These are phyloP conservation scores for Acanthamoeba divionensis DNA, from an alignment of 208 protist species.

Conservation along the genomic window DNA sequence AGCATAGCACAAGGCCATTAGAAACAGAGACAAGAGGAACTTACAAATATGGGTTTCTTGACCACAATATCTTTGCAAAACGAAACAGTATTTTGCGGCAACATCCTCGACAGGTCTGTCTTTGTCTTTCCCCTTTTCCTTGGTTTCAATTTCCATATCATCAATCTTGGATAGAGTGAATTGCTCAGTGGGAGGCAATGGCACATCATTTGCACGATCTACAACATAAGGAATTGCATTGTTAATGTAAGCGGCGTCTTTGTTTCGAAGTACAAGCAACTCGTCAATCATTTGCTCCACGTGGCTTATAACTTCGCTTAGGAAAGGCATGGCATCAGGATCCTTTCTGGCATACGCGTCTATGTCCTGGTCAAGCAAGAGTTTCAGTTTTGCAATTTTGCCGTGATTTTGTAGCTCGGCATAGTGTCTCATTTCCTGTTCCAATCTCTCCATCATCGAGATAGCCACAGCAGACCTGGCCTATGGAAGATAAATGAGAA, in stretches of 20 bases:
- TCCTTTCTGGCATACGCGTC: neutral
- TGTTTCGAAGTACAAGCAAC: neutral
- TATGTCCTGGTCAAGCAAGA: conserved; percentile 64
- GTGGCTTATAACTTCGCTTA: neutral
- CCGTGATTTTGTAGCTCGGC: conserved; percentile 66
- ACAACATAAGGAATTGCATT: neutral
- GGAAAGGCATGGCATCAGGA: neutral
- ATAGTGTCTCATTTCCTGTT: conserved; percentile 79
- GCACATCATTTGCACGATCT: neutral
- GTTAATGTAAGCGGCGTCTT: neutral
- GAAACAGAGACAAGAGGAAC: neutral
- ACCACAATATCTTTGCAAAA: neutral
- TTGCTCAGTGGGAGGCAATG: neutral
- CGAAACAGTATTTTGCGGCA: neutral
- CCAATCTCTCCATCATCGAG: conserved; percentile 81
- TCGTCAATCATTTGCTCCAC: neutral
- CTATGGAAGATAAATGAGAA: too few species aligned
- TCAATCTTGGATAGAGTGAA: neutral
- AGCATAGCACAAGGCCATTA: neutral
- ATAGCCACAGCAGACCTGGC: conserved; percentile 71
- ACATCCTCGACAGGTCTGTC: neutral
- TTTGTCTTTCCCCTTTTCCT: neutral
- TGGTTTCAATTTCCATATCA: neutral
- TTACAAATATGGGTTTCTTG: conserved; percentile 5
- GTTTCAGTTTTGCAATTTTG: conserved; percentile 52